A percentile compares a stretch with the other conserved stretches of the same genome.
phyloP scores from a whole-genome alignment of 805 yeast genomes.

The Candida pseudofarinosa region DNA sequence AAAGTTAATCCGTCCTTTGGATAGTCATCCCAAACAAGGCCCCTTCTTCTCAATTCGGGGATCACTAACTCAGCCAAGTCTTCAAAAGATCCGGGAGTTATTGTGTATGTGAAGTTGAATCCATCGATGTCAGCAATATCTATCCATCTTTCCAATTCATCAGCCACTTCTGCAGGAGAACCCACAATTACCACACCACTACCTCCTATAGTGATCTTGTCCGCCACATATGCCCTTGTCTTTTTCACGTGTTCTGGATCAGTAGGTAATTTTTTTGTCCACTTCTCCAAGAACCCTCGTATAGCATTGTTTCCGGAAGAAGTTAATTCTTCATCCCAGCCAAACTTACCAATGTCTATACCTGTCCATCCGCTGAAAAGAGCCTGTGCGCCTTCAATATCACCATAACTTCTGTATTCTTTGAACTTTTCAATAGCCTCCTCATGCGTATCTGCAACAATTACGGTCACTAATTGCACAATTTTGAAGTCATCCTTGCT shows the following conservation, averaged over 20 bases:
- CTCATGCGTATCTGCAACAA: conserved; percentile 38
- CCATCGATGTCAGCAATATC: conserved; percentile 40
- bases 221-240: conserved; percentile 23
- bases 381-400: conserved; percentile 39
- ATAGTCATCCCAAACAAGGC: conserved; percentile 34
- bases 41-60: conserved; percentile 34
- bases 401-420: conserved; percentile 28
- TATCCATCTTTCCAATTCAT: conserved; percentile 36
- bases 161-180: conserved; percentile 34
- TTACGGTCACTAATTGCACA: conserved; percentile 31
- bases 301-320: conserved; percentile 30
- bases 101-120: conserved; percentile 36
- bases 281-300: conserved; percentile 26
- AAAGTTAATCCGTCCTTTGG: conserved; percentile 28
- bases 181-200: conserved; percentile 34
- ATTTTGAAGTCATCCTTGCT: conserved; percentile 35
- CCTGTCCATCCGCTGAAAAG: conserved; percentile 41
- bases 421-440: conserved; percentile 37
- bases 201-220: conserved; percentile 24
- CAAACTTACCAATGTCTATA: conserved; percentile 33
- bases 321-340: conserved; percentile 25
- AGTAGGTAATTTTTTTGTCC: conserved; percentile 28
- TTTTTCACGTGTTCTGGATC: conserved; percentile 24
- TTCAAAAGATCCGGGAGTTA: conserved; percentile 32
- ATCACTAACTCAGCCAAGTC: conserved; percentile 33